phyloP scores from a whole-genome alignment of 306 rosid genomes.

The Ceratonia siliqua region DNA sequence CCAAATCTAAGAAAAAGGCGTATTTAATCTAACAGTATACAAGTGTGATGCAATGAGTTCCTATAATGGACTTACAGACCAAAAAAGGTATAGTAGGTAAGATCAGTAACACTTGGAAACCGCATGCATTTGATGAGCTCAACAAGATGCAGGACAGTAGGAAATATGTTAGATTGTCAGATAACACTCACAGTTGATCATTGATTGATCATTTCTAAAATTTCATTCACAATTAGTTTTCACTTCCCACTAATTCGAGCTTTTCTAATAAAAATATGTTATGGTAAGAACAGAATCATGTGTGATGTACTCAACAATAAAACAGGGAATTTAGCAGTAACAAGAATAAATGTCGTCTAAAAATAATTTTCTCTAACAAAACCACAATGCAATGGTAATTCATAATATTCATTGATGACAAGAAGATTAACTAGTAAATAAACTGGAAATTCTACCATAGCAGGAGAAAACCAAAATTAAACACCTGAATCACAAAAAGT shows the following conservation, averaged over 20 bases:
- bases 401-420: not conserved
- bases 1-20: not conserved
- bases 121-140: not conserved
- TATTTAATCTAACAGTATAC: not conserved
- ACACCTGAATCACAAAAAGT: conserved; percentile 38
- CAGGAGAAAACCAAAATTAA: not conserved
- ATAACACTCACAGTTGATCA: not conserved
- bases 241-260: not conserved
- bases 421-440: not conserved
- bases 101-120: not conserved
- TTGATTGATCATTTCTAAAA: not conserved
- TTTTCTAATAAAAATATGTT: not conserved
- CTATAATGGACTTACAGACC: not conserved
- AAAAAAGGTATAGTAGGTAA: not conserved
- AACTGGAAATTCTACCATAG: not conserved
- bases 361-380: conserved; percentile 3
- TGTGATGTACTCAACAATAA: not conserved
- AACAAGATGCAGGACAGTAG: not conserved
- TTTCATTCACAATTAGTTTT: not conserved
- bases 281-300: not conserved
- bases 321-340: not conserved
- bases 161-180: not conserved
- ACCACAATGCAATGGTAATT: not conserved
- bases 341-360: not conserved
- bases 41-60: not conserved